Evolutionary conservation across 306 rosid genomes (phyloP).

Genomic region (Glycine latifolia): DNA sequence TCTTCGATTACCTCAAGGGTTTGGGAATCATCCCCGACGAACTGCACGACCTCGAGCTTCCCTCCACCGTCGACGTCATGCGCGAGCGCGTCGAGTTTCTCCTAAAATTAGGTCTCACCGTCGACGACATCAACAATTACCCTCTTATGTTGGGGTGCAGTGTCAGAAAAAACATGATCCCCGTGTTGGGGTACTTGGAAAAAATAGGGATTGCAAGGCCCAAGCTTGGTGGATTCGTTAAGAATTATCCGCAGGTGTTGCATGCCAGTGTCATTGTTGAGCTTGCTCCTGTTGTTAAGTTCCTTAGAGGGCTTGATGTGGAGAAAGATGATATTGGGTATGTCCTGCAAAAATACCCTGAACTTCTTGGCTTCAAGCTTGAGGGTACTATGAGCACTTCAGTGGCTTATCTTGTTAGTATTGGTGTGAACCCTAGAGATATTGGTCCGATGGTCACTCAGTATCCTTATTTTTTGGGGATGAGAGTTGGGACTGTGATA

Average conservation of each 20-base stretch:
- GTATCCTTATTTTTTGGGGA: conserved; percentile 84
- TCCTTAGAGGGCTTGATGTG: conserved; percentile 91
- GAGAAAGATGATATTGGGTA: conserved; percentile 87
- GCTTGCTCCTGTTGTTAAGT: conserved; percentile 87
- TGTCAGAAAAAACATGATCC: conserved; percentile 81
- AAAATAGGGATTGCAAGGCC: conserved; percentile 83
- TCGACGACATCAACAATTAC: conserved; percentile 83
- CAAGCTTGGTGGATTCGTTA: conserved; percentile 80
- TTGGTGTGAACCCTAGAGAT: conserved; percentile 89
- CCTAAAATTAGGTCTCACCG: conserved; percentile 71
- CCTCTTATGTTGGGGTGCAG: conserved; percentile 89
- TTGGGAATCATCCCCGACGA: conserved; percentile 90
- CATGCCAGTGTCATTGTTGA: conserved; percentile 96
- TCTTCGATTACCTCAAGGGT: conserved; percentile 79
- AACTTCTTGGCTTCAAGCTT: conserved; percentile 90
- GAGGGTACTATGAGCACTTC: conserved; percentile 99
- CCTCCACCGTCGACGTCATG: conserved; percentile 86
- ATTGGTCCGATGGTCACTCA: conserved; percentile 95
- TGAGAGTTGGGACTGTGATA: conserved; percentile 94
- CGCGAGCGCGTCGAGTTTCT: conserved; percentile 89
- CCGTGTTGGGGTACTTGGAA: conserved; percentile 87
- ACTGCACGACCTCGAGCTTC: conserved; percentile 77
- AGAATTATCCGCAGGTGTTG: conserved; percentile 82
- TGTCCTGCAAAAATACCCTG: conserved; percentile 88
- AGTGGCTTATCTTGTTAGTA: conserved; percentile 92